These are phyloP conservation scores for Sordariomycetes sp. DNA, from an alignment of 2,329 filamentous ascomycete genomes.

Conservation along the genomic window DNA sequence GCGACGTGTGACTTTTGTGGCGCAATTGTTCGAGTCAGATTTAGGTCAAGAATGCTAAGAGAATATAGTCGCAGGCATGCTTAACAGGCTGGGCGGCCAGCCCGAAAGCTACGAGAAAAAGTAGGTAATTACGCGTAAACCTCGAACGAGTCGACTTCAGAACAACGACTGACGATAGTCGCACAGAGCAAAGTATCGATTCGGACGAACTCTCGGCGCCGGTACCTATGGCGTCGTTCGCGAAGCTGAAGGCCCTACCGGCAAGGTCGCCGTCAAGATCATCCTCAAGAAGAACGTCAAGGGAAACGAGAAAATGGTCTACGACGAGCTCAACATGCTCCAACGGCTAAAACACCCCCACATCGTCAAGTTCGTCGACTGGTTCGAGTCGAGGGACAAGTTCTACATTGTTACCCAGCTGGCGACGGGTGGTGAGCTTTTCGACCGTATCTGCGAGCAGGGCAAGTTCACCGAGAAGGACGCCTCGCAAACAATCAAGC, in stretches of 20 bases:
- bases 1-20: not conserved
- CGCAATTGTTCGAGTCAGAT: not conserved
- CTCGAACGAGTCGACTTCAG: slow-evolving; percentile 8
- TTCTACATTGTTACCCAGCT: slow-evolving; percentile 99
- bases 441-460: slow-evolving; percentile 96
- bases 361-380: slow-evolving; percentile 95
- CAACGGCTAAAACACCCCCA: slow-evolving; percentile 86
- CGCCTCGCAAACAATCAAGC: slow-evolving; percentile 87
- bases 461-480: slow-evolving; percentile 99
- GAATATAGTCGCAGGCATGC: slow-evolving; percentile 70
- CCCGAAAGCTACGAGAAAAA: slow-evolving; percentile 99
- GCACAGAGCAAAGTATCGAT: slow-evolving; percentile 74
- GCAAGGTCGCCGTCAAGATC: slow-evolving; percentile 94
- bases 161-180: slow-evolving; percentile 12
- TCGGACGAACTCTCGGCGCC: slow-evolving; percentile 88
- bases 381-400: slow-evolving; percentile 99
- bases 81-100: slow-evolving; percentile 93
- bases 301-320: slow-evolving; percentile 97
- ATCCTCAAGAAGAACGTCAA: slow-evolving; percentile 99
- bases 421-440: slow-evolving; percentile 90
- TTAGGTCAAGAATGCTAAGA: not conserved
- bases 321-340: slow-evolving; percentile 91
- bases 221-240: slow-evolving; percentile 98
- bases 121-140: slow-evolving; percentile 34
- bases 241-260: slow-evolving; percentile 76